phyloP scores from a whole-genome alignment of 768 basidiomycete genomes.

The Piloderma croceum region DNA sequence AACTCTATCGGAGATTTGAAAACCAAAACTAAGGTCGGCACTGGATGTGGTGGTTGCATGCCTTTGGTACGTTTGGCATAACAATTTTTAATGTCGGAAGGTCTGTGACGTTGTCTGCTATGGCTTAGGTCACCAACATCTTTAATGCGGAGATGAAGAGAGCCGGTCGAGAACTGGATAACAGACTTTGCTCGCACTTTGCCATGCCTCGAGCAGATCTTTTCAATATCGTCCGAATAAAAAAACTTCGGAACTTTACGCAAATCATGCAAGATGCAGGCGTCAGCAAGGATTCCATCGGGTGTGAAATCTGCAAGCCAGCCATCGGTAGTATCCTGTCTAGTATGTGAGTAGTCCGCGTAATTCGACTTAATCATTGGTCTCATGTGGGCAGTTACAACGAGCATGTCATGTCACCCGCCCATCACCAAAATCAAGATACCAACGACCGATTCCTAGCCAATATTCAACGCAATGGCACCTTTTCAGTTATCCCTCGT shows the following conservation, averaged over 20 bases:
- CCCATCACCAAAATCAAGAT: slow-evolving; percentile 65
- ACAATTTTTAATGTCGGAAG: slow-evolving; percentile 18
- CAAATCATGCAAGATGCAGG: slow-evolving; percentile 50
- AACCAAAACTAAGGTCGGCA: slow-evolving; percentile 61
- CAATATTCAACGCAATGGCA: slow-evolving; percentile 68
- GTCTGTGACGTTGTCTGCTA: too few species aligned
- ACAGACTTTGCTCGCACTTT: slow-evolving; percentile 63
- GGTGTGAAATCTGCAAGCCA: slow-evolving; percentile 74
- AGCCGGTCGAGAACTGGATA: slow-evolving; percentile 51
- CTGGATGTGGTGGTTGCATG: slow-evolving; percentile 71
- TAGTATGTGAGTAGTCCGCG: slow-evolving; percentile 25
- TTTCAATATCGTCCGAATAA: slow-evolving; percentile 60
- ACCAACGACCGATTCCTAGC: slow-evolving; percentile 68
- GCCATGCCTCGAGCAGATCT: slow-evolving; percentile 59
- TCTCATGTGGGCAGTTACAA: slow-evolving; percentile 36
- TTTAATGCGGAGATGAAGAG: slow-evolving; percentile 63
- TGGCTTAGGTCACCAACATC: slow-evolving; percentile 22
- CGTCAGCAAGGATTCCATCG: slow-evolving; percentile 41
- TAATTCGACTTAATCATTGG: background rate
- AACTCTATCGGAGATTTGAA: slow-evolving; percentile 50
- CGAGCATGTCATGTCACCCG: slow-evolving; percentile 57
- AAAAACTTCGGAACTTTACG: slow-evolving; percentile 49
- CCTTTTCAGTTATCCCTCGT: slow-evolving; percentile 68
- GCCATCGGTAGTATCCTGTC: slow-evolving; percentile 51
- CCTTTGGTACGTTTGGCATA: slow-evolving; percentile 42